Base-by-base conservation (phyloP, 2,329 filamentous ascomycete genomes). In the Annulohypoxylon truncatum region DNA sequence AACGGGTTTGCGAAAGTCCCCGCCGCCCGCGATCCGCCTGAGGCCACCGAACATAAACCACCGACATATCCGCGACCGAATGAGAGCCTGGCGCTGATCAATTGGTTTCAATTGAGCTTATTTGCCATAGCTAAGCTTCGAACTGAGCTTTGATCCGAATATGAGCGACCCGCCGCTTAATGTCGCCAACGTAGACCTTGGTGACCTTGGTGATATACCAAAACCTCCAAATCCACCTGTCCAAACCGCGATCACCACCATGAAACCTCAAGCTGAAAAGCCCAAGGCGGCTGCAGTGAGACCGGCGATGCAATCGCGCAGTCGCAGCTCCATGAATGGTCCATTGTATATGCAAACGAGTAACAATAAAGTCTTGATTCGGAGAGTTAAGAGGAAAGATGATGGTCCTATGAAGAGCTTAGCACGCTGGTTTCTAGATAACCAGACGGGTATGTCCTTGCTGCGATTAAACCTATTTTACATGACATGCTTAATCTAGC, bases 351-450 rank as follows among this genome's bases (percentile, higher is more conserved):
- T 83, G 82, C 85, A 87, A 75, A 83, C 79, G 26, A 81, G 81
- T 71, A 82, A 81, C 75, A 87, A 84, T 64, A 82, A 83, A 48
- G 82, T 87, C 50, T 80, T 87, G 24, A 82, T 87, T 48, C 82
- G 85, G 71, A 85, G 87, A 70, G 79, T 85, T 68, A 90, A 86
- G 81, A 82, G 83, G 75, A 89, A 89, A 78, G 87, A 88, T 54
- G 86, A 90, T 71, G 84, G 88, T 59, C 82, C 88, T 40, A 81
- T 87, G 72, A 88, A 85, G 74, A 84, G 85, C 66, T 78, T 92
- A 47, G 85, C 87, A 66, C 83, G 85, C 75, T 92, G 90, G 88
- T 86, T 94, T 77, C 88, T 93, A 71, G 84, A 92, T 75, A 92
- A 95, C 78, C 92, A 95, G 78, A 90, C 93, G 74, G 91, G 92